These are phyloP conservation scores for Trichophyton verrucosum DNA, from an alignment of 2,329 filamentous ascomycete species.

Conservation along the genomic window DNA sequence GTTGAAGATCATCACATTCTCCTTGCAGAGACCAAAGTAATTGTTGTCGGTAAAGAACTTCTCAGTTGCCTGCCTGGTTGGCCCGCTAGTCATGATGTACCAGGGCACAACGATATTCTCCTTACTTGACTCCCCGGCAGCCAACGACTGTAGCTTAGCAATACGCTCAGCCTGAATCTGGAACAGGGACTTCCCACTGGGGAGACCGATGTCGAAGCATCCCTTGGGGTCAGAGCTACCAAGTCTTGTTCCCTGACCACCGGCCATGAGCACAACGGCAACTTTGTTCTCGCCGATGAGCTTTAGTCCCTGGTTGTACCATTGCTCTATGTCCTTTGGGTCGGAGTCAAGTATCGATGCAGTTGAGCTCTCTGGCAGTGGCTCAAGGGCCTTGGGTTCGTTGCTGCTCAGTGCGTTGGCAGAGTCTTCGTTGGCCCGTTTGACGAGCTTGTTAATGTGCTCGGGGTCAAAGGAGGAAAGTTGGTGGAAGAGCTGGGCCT, in stretches of 20 bases:
- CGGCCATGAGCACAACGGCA: slow-evolving; percentile 88
- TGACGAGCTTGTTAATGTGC: slow-evolving; percentile 76
- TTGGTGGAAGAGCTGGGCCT: slow-evolving; percentile 69
- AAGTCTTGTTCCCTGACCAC: slow-evolving; percentile 86
- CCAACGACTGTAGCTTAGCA: slow-evolving; percentile 68
- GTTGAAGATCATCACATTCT: slow-evolving; percentile 87
- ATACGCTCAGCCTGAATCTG: slow-evolving; percentile 96
- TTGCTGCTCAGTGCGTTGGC: not conserved
- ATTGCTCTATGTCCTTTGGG: slow-evolving; percentile 61
- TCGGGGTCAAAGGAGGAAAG: slow-evolving; percentile 68
- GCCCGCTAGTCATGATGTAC: slow-evolving; percentile 99
- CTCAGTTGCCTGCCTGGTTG: slow-evolving; percentile 83
- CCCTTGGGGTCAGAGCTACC: slow-evolving; percentile 95
- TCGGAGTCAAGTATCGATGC: slow-evolving; percentile 88
- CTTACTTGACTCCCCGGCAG: slow-evolving; percentile 54
- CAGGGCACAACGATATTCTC: slow-evolving; percentile 63
- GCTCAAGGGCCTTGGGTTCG: slow-evolving; percentile 49
- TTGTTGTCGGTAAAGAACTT: slow-evolving; percentile 79
- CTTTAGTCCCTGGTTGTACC: slow-evolving; percentile 62
- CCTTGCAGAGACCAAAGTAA: slow-evolving; percentile 78
- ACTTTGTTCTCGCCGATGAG: slow-evolving; percentile 57
- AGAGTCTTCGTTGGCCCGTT: slow-evolving; percentile 59
- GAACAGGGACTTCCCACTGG: slow-evolving; percentile 88
- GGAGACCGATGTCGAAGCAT: slow-evolving; percentile 91
- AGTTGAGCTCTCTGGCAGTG: slow-evolving; percentile 71